These are phyloP conservation scores for Microdochium trichocladiopsis DNA, from an alignment of 2,329 filamentous ascomycete species.

Conservation along the genomic window DNA sequence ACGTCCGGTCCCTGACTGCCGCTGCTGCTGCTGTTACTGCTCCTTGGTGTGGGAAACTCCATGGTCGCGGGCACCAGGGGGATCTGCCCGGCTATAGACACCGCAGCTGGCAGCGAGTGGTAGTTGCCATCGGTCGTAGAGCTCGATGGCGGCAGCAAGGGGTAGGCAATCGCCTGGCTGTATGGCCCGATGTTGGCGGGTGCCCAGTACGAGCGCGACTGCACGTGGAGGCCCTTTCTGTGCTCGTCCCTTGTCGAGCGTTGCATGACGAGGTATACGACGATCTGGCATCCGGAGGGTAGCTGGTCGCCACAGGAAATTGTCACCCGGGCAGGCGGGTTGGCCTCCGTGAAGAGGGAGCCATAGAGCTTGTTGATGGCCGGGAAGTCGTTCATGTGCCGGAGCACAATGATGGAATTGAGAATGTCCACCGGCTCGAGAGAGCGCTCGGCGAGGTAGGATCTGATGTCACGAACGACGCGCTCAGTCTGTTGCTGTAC, in stretches of 20 bases:
- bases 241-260: slow-evolving; percentile 28
- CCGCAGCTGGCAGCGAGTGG: slow-evolving; percentile 7
- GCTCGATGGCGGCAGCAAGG: slow-evolving; percentile 25
- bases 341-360: slow-evolving; percentile 65
- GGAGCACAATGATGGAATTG: slow-evolving; percentile 61
- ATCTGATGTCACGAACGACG: slow-evolving; percentile 37
- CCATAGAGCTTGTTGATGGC: slow-evolving; percentile 70
- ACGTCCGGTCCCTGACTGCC: no score
- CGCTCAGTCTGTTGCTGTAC: slow-evolving; percentile 40
- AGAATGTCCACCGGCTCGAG: slow-evolving; percentile 35
- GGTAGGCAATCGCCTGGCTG: slow-evolving; percentile 72
- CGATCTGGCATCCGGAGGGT: slow-evolving; percentile 33
- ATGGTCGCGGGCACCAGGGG: slow-evolving; percentile 78
- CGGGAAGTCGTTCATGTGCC: slow-evolving; percentile 73
- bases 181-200: slow-evolving; percentile 97
- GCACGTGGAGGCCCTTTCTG: slow-evolving; percentile 72
- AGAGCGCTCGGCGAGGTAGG: slow-evolving; percentile 25
- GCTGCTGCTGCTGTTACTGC: slow-evolving; percentile 8
- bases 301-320: slow-evolving; percentile 68
- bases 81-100: slow-evolving; percentile 85
- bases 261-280: neutral
- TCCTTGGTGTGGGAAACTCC: slow-evolving; percentile 40
- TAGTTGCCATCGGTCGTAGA: no score
- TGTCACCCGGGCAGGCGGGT: slow-evolving; percentile 79
- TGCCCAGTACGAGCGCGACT: slow-evolving; percentile 93